phyloP scores from a whole-genome alignment of 441 rosid genomes.

The Syzygium malaccense region DNA sequence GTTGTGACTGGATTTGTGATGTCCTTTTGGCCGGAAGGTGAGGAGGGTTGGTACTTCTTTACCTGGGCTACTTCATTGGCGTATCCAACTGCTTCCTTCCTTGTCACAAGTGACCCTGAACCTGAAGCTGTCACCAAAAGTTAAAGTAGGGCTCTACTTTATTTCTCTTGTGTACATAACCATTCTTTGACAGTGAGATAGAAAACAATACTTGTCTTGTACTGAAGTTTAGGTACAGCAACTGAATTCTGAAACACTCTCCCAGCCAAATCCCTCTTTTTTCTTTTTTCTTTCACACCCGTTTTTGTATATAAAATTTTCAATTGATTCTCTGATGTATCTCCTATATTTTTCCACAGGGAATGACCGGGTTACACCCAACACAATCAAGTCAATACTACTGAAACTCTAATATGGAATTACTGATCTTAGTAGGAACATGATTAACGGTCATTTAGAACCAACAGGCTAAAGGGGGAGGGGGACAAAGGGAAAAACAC shows the following conservation, averaged over 20 bases:
- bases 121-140: background rate
- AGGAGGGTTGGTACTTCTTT: background rate
- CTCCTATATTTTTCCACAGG: background rate
- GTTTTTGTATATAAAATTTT: background rate
- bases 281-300: background rate
- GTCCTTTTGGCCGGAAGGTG: constrained; percentile 33
- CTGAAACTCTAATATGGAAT: background rate
- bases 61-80: background rate
- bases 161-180: background rate
- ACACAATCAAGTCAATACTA: background rate
- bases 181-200: background rate
- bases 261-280: background rate
- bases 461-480: background rate
- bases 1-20: constrained; percentile 78
- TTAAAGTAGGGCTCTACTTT: background rate
- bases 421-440: background rate
- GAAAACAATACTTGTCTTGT: background rate
- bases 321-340: background rate
- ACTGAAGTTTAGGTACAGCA: background rate
- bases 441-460: background rate
- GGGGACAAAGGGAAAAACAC: background rate
- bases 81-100: constrained; percentile 6
- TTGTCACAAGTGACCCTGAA: constrained; percentile 25
- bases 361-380: background rate
- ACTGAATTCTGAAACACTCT: background rate